Conservation (phyloP, 441 rosid species). For the Jatropha multifida region DNA sequence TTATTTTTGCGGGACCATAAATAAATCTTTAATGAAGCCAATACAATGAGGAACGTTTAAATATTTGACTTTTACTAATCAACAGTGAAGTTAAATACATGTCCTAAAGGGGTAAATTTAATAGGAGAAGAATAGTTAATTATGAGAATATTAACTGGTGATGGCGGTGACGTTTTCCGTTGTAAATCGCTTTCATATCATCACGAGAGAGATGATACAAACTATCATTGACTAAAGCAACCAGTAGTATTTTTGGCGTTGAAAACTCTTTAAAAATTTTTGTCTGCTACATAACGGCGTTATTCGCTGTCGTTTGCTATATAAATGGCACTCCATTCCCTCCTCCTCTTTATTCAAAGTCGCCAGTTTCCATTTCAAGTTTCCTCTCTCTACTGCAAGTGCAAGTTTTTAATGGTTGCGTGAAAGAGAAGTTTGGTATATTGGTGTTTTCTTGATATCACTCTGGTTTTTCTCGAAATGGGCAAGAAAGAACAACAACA, state of each 20-base stretch:
- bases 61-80: neutral
- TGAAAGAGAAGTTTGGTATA: conserved; percentile 53
- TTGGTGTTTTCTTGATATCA: conserved; percentile 25
- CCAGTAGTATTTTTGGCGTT: conserved; percentile 12
- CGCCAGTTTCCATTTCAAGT: conserved; percentile 14
- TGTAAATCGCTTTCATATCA: conserved; percentile 16
- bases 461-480: conserved; percentile 43
- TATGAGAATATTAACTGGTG: neutral
- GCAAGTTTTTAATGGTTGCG: conserved; percentile 51
- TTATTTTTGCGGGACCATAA: too few relatives aligned
- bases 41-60: neutral
- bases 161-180: conserved; percentile 32
- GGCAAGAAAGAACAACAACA: conserved; percentile 52
- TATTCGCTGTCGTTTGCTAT: conserved; percentile 40
- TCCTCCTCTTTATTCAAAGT: conserved; percentile 25
- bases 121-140: neutral
- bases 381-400: conserved; percentile 19
- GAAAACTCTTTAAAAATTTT: conserved; percentile 9
- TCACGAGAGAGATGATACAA: neutral
- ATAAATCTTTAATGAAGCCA: neutral
- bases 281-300: conserved; percentile 49
- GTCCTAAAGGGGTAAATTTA: neutral
- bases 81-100: conserved; percentile 4
- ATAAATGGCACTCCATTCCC: conserved; percentile 18
- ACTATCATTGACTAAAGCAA: conserved; percentile 16